Percentiles rank a stretch among this genome's conserved stretches.
These are phyloP conservation scores for Erysimum cheiranthoides DNA, from an alignment of 345 rosid species.

Conservation along the genomic window DNA sequence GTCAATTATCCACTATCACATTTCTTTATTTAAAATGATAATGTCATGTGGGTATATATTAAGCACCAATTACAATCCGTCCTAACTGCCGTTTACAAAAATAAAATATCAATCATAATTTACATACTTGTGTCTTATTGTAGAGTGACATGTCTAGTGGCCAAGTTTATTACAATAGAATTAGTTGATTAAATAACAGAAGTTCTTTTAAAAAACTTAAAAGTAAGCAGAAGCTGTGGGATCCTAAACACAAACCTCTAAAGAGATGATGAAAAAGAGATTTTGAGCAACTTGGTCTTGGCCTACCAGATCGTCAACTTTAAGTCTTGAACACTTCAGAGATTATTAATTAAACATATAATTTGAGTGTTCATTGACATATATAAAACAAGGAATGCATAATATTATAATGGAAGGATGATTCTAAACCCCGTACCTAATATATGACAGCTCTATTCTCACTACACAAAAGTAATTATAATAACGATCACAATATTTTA, in stretches of 20 bases:
- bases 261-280: conserved; percentile 31
- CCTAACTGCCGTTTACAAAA: conserved; percentile 24
- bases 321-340: conserved; percentile 40
- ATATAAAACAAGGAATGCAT: conserved; percentile 21
- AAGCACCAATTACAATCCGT: conserved; percentile 27
- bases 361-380: conserved; percentile 47
- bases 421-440: conserved; percentile 38
- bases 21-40: conserved; percentile 15
- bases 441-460: conserved; percentile 39
- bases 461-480: conserved; percentile 5
- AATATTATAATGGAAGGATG: conserved; percentile 34
- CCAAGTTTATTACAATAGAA: conserved; percentile 7
- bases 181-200: conserved; percentile 15
- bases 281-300: conserved; percentile 38
- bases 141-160: conserved; percentile 45
- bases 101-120: not conserved
- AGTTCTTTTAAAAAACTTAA: not conserved
- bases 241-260: conserved; percentile 49
- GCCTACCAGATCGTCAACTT: conserved; percentile 46
- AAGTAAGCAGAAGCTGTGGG: conserved; percentile 43
- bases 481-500: conserved; percentile 11
- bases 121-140: conserved; percentile 29
- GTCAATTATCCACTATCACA: conserved; percentile 39
- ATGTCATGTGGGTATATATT: conserved; percentile 32
- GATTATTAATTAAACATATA: conserved; percentile 19